phyloP scores from a whole-genome alignment of 345 rosid genomes.

The Firmiana major region DNA sequence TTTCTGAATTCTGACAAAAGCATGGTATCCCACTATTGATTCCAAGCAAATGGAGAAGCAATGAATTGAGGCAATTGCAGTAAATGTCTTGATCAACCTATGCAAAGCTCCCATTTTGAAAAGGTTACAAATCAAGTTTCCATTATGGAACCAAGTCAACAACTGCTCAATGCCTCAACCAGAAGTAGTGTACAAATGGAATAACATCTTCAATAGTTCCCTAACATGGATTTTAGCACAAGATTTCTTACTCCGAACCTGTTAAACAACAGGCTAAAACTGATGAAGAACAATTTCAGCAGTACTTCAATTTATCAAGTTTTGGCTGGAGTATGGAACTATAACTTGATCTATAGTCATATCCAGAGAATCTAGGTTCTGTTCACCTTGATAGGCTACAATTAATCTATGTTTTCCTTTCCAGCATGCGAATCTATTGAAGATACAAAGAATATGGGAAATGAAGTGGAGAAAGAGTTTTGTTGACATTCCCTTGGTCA shows the following conservation, averaged over 20 bases:
- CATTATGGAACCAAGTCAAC: too few relatives aligned
- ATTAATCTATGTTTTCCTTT: neutral
- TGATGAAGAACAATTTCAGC: neutral
- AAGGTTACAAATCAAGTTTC: neutral
- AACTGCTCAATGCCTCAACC: neutral
- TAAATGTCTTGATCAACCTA: neutral
- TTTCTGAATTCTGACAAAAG: constrained; percentile 2
- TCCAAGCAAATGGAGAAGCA: neutral
- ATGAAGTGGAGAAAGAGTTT: neutral
- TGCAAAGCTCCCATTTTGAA: too few relatives aligned
- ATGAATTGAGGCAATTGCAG: neutral
- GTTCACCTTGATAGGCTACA: neutral
- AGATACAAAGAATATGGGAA: neutral
- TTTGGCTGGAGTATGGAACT: neutral
- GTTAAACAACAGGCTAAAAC: neutral
- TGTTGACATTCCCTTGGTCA: neutral
- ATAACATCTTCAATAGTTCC: neutral
- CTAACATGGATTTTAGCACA: neutral
- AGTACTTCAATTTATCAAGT: neutral
- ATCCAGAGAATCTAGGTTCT: neutral
- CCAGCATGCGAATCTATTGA: neutral
- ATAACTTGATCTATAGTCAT: neutral
- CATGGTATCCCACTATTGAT: neutral
- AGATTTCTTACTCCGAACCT: neutral
- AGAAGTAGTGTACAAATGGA: neutral